phyloP scores from a whole-genome alignment of 2,329 filamentous ascomycete species.

The Aschersonia sp. region DNA sequence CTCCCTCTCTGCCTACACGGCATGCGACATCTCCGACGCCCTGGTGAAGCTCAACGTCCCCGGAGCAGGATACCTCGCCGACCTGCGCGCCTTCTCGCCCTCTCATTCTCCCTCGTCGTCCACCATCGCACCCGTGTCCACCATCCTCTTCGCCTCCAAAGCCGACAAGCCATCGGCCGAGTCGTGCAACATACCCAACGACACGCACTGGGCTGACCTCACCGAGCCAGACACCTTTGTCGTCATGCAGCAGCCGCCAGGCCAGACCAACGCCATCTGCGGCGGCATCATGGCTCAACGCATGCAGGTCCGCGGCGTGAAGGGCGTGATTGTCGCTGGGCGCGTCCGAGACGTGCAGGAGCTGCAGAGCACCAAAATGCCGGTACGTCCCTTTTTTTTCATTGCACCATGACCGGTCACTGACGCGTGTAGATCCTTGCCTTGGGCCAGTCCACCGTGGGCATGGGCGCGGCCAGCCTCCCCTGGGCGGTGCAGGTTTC shows the following conservation, averaged over 20 bases:
- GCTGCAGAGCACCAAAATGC: conserved; percentile 37
- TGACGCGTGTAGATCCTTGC: conserved; percentile 34
- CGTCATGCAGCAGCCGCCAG: conserved; percentile 49
- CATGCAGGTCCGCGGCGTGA: conserved; percentile 47
- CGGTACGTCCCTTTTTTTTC: conserved; percentile 25
- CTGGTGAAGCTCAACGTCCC: conserved; percentile 55
- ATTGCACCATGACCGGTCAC: background rate
- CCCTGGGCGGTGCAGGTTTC: conserved; percentile 37
- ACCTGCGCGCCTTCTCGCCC: conserved; percentile 25
- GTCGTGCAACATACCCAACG: conserved; percentile 36
- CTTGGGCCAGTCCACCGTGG: conserved; percentile 40
- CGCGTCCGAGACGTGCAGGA: conserved; percentile 52
- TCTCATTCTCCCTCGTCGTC: conserved; percentile 12
- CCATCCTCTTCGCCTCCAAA: conserved; percentile 49
- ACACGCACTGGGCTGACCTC: conserved; percentile 55
- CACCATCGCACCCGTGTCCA: conserved; percentile 40
- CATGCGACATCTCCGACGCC: conserved; percentile 55
- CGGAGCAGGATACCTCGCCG: conserved; percentile 51
- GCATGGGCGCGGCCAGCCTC: conserved; percentile 39
- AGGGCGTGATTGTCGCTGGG: conserved; percentile 52
- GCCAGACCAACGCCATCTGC: conserved; percentile 54
- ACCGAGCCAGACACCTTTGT: conserved; percentile 45
- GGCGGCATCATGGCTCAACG: conserved; percentile 66
- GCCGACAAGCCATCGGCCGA: conserved; percentile 19
- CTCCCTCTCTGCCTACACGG: conserved; percentile 10